phyloP scores from a whole-genome alignment of 2,329 filamentous ascomycete genomes.

The Beauveria rudraprayagi region DNA sequence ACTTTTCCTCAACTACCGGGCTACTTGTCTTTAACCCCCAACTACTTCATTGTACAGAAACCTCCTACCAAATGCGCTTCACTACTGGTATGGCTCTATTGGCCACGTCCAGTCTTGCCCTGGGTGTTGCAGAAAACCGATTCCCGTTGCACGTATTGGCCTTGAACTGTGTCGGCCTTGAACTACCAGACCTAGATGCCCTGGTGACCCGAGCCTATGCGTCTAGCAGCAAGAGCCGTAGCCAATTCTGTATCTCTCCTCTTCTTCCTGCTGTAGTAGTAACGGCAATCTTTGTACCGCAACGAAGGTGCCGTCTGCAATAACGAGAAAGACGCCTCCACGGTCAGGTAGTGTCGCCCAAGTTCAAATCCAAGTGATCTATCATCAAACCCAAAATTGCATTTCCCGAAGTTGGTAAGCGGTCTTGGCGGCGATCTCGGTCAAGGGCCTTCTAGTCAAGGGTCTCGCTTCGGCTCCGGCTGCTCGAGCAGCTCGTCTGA shows the following conservation, averaged over 20 bases:
- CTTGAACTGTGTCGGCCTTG: too few species aligned
- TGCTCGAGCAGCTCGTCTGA: not conserved
- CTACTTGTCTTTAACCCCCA: too few species aligned
- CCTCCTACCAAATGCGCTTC: not conserved
- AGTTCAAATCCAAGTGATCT: not conserved
- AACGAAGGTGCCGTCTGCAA: not conserved
- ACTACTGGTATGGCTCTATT: not conserved
- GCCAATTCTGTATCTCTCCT: not conserved
- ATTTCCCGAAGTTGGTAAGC: not conserved
- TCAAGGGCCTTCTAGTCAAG: not conserved
- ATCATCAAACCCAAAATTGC: not conserved
- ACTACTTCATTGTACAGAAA: too few species aligned
- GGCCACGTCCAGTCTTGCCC: not conserved
- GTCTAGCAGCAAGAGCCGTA: not conserved
- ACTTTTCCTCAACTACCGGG: too few species aligned
- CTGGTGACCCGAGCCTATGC: not conserved
- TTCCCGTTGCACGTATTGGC: not conserved
- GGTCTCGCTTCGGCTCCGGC: not conserved
- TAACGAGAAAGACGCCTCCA: not conserved
- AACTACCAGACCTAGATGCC: not conserved
- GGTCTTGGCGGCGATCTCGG: not conserved
- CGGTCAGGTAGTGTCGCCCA: not conserved
- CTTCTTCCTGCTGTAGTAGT: not conserved
- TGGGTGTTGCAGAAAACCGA: not conserved
- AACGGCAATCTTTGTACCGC: not conserved